These are phyloP conservation scores for Diaporthe australafricana DNA, from an alignment of 2,329 filamentous ascomycete species.

Conservation along the genomic window DNA sequence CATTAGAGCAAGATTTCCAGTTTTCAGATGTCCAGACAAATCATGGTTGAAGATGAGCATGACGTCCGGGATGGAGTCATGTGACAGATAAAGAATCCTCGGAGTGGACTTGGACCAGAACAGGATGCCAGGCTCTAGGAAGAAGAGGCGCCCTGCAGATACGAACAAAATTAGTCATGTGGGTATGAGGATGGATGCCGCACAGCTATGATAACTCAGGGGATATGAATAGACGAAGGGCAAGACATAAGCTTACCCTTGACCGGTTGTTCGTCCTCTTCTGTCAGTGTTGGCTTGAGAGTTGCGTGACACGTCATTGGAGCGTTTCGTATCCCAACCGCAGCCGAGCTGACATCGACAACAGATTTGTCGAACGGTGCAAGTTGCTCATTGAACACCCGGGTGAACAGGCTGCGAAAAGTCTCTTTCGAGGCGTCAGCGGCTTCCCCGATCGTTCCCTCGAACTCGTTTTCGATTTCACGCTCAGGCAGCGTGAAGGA, in stretches of 20 bases:
- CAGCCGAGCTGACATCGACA: not conserved
- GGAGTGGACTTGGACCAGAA: not conserved
- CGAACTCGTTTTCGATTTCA: not conserved
- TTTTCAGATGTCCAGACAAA: not conserved
- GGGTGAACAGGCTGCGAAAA: not conserved
- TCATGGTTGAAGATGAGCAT: not conserved
- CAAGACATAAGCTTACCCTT: not conserved
- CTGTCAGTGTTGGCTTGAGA: not conserved
- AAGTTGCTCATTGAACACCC: conserved; percentile 2
- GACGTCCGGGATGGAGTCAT: not conserved
- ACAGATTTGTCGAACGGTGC: not conserved
- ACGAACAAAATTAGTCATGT: not conserved
- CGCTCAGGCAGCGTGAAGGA: not conserved
- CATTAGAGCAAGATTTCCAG: not conserved
- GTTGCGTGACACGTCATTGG: not conserved
- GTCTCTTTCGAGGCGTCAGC: not conserved
- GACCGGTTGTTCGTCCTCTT: not conserved
- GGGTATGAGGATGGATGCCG: not conserved
- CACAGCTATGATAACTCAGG: no score
- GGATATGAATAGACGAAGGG: not conserved
- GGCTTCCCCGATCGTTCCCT: not conserved
- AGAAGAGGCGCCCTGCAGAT: not conserved
- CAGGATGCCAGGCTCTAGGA: not conserved
- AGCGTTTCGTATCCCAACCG: no score
- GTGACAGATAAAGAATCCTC: not conserved